Base-by-base conservation (phyloP, 108 stramenopile genomes). In the Nannochloropsis salina region DNA sequence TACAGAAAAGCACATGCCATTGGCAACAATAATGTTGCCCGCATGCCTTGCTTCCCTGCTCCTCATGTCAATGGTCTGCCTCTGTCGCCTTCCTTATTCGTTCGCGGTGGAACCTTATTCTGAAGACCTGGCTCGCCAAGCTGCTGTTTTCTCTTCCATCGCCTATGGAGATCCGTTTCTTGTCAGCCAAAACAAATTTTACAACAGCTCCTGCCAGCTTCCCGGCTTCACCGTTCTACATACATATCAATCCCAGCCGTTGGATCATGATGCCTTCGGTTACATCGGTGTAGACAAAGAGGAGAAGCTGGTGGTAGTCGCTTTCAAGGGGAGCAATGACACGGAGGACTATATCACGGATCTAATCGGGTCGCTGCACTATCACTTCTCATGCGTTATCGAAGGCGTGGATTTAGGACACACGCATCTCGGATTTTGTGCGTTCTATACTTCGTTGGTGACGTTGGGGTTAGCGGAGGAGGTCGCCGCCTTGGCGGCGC, bases 251-350 rank as follows among this genome's bases (percentile, higher is more conserved):
- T 74, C 61, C 61, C 61, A 15, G 61, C 61, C 61, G 20, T n/a
- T 15, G 15, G 61, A 15, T n/a, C 61, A n/a, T n/a, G 87, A 87
- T 10, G 87, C 87, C 2, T 87, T 87, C 9, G 84, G 44, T 41
- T 87, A 80, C 83, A 80, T 87, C 6, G 87, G 87, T 8, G 10
- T 87, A 6, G 87, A 87, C 80, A 1, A 42, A 6, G 10, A 41
- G 21, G 80, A 10, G 21, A 51, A 84, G 84, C 22, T 42, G 80
- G 81, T 87, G 8, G 87, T 87, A 9, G 84, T 83, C 51, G 74
- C 87, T 3, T 87, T 87, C 80, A 87, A 87, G 80, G 87, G 87
- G 12, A 87, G 83, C 21, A 87, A 80, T 80, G 83, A 83, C 44
- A 15, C 45, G n/a, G 83, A 47, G 44, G 87, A 87, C 80, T 87